Evolutionary conservation across 140 eudicot species (phyloP).

Genomic region (Senecio squalidus): DNA sequence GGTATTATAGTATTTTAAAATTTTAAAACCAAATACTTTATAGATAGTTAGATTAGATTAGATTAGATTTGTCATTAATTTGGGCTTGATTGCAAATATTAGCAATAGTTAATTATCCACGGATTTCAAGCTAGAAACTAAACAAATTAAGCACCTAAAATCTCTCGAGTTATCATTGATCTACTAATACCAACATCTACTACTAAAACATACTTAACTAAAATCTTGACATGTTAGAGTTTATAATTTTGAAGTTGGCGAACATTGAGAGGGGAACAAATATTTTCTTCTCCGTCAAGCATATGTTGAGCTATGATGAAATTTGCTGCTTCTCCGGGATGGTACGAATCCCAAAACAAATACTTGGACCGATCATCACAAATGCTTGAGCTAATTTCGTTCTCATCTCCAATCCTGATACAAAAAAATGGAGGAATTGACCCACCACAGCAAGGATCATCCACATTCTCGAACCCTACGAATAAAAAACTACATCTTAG

Average conservation of each 20-base stretch:
- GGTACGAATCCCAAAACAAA: slow-evolving; percentile 61
- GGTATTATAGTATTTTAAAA: too few relatives aligned
- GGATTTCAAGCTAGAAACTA: too few relatives aligned
- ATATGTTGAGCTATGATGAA: slow-evolving; percentile 49
- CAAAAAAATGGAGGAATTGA: slow-evolving; percentile 46
- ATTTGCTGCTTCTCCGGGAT: slow-evolving; percentile 61
- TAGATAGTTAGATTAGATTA: too few relatives aligned
- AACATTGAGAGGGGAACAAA: slow-evolving; percentile 49
- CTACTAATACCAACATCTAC: too few relatives aligned
- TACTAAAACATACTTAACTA: not conserved
- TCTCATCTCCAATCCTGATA: slow-evolving; percentile 31
- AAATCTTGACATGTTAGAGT: not conserved
- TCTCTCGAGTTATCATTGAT: not conserved
- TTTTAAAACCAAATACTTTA: too few relatives aligned
- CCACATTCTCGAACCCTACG: slow-evolving; percentile 54
- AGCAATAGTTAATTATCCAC: too few relatives aligned
- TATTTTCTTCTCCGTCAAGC: slow-evolving; percentile 45
- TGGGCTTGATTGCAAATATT: too few relatives aligned
- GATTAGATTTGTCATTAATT: too few relatives aligned
- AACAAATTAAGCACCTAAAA: not conserved
- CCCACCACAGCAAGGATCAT: slow-evolving; percentile 67
- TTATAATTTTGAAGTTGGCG: slow-evolving; percentile 37
- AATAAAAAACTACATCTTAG: not conserved
- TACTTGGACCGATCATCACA: slow-evolving; percentile 52
- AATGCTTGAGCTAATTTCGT: slow-evolving; percentile 30